Evolutionary conservation across 192 early-diverging fungal species (phyloP).

Genomic region (Mortierella antarctica): DNA sequence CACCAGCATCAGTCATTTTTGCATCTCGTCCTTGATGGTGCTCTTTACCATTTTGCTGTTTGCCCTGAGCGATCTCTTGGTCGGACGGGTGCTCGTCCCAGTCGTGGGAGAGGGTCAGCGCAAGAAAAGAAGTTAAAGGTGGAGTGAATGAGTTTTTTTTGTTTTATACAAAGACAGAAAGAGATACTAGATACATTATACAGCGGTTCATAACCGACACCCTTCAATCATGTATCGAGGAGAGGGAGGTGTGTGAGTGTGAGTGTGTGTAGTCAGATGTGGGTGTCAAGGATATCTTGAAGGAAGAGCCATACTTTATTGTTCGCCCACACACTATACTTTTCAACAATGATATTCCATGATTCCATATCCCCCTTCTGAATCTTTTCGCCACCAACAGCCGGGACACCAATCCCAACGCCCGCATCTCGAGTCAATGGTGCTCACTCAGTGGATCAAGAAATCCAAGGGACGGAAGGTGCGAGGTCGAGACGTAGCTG

Average conservation of each 20-base stretch:
- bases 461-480: conserved; percentile 25
- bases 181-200: background rate
- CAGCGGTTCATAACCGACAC: no score
- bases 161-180: background rate
- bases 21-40: conserved; percentile 92
- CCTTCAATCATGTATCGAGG: no score
- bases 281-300: no score
- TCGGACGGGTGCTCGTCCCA: conserved; percentile 57
- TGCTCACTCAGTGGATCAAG: conserved; percentile 24
- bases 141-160: background rate
- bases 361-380: no score
- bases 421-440: conserved; percentile 35
- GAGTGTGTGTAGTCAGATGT: no score
- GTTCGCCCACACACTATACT: no score
- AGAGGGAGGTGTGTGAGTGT: no score
- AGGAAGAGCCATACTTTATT: no score
- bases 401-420: no score
- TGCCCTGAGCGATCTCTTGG: conserved; percentile 72
- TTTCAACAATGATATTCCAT: no score
- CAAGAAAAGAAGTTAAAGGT: conserved; percentile 40
- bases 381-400: no score
- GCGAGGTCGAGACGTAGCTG: conserved; percentile 45
- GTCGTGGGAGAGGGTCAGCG: conserved; percentile 34
- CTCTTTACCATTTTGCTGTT: conserved; percentile 93
- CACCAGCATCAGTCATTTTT: conserved; percentile 95